A percentile compares a stretch with the other conserved stretches of the same genome.
phyloP scores from a whole-genome alignment of 768 basidiomycete genomes.

The Suillus spraguei region DNA sequence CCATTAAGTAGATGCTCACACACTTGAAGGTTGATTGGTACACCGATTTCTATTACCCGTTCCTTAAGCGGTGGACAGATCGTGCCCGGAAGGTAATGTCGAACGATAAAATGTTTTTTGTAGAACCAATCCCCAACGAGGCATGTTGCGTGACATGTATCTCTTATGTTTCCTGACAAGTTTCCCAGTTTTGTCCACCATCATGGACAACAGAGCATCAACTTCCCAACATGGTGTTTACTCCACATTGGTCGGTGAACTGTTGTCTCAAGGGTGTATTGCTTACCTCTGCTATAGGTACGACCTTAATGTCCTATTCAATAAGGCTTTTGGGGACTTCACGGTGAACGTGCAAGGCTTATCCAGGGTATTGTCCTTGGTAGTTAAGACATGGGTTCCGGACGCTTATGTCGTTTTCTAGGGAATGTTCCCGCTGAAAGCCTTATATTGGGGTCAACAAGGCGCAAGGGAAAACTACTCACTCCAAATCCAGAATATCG shows the following conservation, averaged over 20 bases:
- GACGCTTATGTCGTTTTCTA: conserved; percentile 33
- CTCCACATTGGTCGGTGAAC: conserved; percentile 68
- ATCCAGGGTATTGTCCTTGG: conserved; percentile 60
- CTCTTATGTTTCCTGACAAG: conserved; percentile 11
- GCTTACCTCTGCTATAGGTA: conserved; percentile 57
- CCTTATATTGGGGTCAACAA: conserved; percentile 86
- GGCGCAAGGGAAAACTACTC: conserved; percentile 83
- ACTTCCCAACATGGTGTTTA: conserved; percentile 64
- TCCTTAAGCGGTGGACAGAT: conserved; percentile 67
- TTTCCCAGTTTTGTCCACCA: conserved; percentile 70
- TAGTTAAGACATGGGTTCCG: background rate
- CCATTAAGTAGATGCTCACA: conserved; percentile 1
- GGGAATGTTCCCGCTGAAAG: conserved; percentile 83
- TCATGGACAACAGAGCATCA: conserved; percentile 72
- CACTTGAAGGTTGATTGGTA: conserved; percentile 77
- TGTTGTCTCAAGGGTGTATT: background rate
- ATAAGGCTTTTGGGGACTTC: conserved; percentile 82
- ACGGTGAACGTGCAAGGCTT: conserved; percentile 93
- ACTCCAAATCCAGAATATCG: conserved; percentile 79
- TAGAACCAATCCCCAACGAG: conserved; percentile 94
- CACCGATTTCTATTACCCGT: conserved; percentile 81
- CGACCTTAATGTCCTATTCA: conserved; percentile 87
- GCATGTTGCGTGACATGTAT: conserved; percentile 37
- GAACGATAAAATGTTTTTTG: conserved; percentile 64
- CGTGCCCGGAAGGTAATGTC: conserved; percentile 52